Percentiles rank a stretch among this genome's conserved stretches.
Evolutionary conservation across 192 early-diverging fungal species (phyloP).

Genomic region (Coemansia sp.): DNA sequence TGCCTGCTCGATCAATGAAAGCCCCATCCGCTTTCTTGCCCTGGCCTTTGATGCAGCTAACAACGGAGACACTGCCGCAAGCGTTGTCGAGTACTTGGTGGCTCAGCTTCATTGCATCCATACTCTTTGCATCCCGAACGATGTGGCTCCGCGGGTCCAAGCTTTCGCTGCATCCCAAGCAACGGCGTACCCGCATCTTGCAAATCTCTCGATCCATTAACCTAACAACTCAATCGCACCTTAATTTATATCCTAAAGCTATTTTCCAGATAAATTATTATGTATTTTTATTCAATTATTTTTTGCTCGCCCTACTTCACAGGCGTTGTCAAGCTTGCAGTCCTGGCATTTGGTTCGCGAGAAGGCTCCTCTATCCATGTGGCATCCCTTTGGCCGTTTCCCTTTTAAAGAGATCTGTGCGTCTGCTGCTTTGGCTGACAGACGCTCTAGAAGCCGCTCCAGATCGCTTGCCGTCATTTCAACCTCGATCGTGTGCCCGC

Average conservation of each 20-base stretch:
- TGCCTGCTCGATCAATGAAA: background rate
- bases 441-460: conserved; percentile 8
- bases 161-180: background rate
- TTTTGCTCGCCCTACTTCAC: background rate
- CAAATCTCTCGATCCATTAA: background rate
- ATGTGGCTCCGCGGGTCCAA: background rate
- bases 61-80: background rate
- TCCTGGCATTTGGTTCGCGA: background rate
- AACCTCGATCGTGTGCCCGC: conserved; percentile 28
- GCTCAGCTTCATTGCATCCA: background rate
- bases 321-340: background rate
- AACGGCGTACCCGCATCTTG: background rate
- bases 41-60: background rate
- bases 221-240: background rate
- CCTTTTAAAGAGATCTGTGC: background rate
- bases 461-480: conserved; percentile 24
- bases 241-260: background rate
- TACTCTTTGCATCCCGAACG: conserved; percentile 2
- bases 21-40: background rate
- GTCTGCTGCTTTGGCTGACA: background rate
- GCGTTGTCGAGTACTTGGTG: conserved; percentile 4
- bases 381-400: background rate
- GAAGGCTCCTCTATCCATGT: background rate
- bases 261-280: background rate
- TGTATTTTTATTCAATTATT: background rate